Evolutionary conservation across 148 eudicot species (phyloP).

Genomic region (Rheum nobile): DNA sequence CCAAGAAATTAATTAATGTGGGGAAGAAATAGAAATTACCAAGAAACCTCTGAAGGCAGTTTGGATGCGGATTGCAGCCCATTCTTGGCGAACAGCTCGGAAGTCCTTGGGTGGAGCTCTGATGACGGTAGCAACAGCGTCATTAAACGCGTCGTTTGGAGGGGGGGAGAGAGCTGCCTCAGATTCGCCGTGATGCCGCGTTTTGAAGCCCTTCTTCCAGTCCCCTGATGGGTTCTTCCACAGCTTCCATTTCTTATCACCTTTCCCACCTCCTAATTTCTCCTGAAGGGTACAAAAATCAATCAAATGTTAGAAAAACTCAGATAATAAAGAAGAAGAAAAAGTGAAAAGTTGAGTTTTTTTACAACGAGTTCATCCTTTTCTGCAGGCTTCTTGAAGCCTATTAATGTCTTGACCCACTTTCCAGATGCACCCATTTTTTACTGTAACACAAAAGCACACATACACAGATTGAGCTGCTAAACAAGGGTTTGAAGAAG

Average conservation of each 20-base stretch:
- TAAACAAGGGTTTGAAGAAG: not conserved
- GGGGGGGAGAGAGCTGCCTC: slow-evolving; percentile 63
- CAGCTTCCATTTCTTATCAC: slow-evolving; percentile 83
- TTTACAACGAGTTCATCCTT: slow-evolving; percentile 29
- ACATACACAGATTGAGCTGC: not conserved
- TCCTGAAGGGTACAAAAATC: slow-evolving; percentile 23
- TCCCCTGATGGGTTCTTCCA: slow-evolving; percentile 90
- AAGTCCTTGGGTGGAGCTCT: slow-evolving; percentile 84
- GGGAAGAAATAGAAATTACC: slow-evolving; percentile 26
- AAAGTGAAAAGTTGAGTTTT: not conserved
- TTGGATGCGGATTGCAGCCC: slow-evolving; percentile 98
- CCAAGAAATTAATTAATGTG: too few species aligned
- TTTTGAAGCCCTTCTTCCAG: slow-evolving; percentile 77
- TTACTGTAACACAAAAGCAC: not conserved
- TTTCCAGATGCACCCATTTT: slow-evolving; percentile 67
- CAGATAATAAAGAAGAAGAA: not conserved
- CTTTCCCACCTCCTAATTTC: slow-evolving; percentile 42
- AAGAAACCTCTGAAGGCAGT: slow-evolving; percentile 88
- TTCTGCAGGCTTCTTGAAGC: slow-evolving; percentile 32
- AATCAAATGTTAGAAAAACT: not conserved
- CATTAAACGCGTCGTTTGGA: slow-evolving; percentile 46
- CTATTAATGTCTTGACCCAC: slow-evolving; percentile 51
- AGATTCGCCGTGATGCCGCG: slow-evolving; percentile 26
- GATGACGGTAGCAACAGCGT: slow-evolving; percentile 78
- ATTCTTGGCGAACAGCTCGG: slow-evolving; percentile 67